These are phyloP conservation scores for Hemileccinum impolitum DNA, from an alignment of 768 basidiomycete species.

Conservation along the genomic window DNA sequence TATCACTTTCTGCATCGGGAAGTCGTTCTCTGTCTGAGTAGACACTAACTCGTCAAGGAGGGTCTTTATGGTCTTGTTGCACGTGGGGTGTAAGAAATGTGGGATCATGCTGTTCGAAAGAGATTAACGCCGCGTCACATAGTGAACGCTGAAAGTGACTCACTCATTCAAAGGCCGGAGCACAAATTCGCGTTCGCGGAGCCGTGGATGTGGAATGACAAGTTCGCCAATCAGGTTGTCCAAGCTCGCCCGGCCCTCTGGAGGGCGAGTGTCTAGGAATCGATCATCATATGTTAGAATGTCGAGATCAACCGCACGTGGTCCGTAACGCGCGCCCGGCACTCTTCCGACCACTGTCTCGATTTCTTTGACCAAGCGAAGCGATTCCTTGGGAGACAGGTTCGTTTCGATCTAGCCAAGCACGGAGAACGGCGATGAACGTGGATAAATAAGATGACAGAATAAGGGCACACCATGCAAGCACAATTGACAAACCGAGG, in stretches of 20 bases:
- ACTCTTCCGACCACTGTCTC: slow-evolving; percentile 76
- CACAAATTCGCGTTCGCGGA: slow-evolving; percentile 89
- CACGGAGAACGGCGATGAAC: neutral
- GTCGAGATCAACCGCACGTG: slow-evolving; percentile 88
- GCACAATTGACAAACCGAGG: slow-evolving; percentile 87
- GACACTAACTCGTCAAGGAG: slow-evolving; percentile 44
- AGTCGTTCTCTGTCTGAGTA: slow-evolving; percentile 26
- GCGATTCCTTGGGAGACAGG: slow-evolving; percentile 53
- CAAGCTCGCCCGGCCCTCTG: slow-evolving; percentile 44
- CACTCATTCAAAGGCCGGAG: slow-evolving; percentile 86
- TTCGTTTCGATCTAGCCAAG: slow-evolving; percentile 65
- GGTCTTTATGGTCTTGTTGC: slow-evolving; percentile 42
- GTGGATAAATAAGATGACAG: neutral
- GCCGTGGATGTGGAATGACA: slow-evolving; percentile 78
- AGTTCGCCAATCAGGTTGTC: slow-evolving; percentile 66
- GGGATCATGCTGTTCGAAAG: slow-evolving; percentile 68
- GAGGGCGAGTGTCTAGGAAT: slow-evolving; percentile 55
- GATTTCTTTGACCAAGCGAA: slow-evolving; percentile 65
- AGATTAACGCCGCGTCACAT: neutral
- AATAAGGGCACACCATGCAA: slow-evolving; percentile 62
- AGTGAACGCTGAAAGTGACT: slow-evolving; percentile 4
- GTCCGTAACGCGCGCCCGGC: slow-evolving; percentile 79
- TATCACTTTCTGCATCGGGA: slow-evolving; percentile 67
- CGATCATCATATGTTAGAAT: slow-evolving; percentile 69
- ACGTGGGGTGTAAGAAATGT: slow-evolving; percentile 60